Evolutionary conservation across 257 asterid species (phyloP).

Genomic region (Catharanthus roseus): DNA sequence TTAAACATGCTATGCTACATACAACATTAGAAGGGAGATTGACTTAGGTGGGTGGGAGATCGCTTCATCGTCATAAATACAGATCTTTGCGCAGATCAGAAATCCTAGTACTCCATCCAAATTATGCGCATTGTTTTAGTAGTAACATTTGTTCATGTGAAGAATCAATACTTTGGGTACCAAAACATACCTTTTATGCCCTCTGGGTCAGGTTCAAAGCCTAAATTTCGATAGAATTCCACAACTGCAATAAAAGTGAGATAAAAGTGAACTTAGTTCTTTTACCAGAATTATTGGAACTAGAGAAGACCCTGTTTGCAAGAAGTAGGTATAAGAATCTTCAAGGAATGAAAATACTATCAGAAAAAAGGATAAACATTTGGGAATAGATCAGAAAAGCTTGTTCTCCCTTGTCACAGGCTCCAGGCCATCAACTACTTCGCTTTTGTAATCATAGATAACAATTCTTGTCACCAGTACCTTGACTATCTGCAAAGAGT

Average conservation of each 20-base stretch:
- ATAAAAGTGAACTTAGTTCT: conserved; percentile 6
- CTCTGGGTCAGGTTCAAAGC: conserved; percentile 89
- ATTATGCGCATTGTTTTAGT: background rate
- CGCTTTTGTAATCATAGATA: background rate
- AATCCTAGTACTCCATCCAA: background rate
- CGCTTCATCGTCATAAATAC: background rate
- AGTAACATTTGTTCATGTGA: background rate
- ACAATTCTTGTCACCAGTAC: conserved; percentile 29
- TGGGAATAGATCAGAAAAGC: background rate
- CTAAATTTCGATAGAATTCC: conserved; percentile 80
- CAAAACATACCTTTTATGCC: conserved; percentile 99
- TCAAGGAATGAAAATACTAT: background rate
- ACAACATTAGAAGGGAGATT: background rate
- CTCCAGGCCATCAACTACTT: background rate
- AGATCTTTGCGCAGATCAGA: background rate
- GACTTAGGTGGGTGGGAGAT: background rate
- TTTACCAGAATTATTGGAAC: background rate
- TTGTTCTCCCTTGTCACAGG: background rate
- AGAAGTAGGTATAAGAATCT: background rate
- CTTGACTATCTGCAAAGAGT: conserved; percentile 90
- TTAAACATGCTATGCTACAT: conserved; percentile 1
- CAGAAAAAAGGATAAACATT: background rate
- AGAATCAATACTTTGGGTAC: conserved; percentile 67
- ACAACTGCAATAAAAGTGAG: conserved; percentile 55
- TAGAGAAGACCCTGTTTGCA: background rate